phyloP scores from a whole-genome alignment of 495 filamentous ascomycete species.

The Letharia columbiana region DNA sequence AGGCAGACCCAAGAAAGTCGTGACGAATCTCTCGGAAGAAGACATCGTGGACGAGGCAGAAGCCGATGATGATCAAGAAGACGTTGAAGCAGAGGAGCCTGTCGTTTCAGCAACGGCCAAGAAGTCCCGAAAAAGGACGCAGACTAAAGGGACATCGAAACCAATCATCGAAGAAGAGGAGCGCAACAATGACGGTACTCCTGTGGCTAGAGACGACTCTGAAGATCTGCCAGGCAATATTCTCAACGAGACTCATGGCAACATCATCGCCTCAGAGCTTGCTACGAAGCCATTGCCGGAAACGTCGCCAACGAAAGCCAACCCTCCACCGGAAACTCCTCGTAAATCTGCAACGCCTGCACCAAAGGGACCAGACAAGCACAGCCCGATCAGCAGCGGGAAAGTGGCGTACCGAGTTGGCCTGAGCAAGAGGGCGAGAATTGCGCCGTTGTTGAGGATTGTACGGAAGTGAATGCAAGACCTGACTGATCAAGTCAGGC shows the following conservation, averaged over 20 bases:
- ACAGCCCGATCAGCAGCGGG: constrained; percentile 45
- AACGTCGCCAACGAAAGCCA: background rate
- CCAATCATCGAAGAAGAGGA: constrained; percentile 34
- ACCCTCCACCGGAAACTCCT: constrained; percentile 10
- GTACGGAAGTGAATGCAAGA: constrained; percentile 43
- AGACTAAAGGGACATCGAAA: constrained; percentile 35
- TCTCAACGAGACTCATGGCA: constrained; percentile 3
- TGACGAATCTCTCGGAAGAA: background rate
- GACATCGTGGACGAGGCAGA: background rate
- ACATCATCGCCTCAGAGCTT: background rate
- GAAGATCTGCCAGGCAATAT: background rate
- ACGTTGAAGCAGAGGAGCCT: background rate
- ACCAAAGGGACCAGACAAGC: constrained; percentile 31
- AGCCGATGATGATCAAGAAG: background rate
- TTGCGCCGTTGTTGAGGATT: constrained; percentile 56
- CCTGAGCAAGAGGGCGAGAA: constrained; percentile 54
- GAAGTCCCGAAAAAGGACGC: constrained; percentile 36
- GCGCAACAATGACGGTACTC: background rate
- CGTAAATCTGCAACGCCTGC: constrained; percentile 5
- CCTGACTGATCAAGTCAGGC: background rate
- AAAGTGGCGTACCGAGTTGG: constrained; percentile 59
- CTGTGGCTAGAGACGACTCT: background rate
- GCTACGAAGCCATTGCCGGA: background rate
- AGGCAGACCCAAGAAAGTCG: constrained; percentile 25
- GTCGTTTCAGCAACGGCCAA: constrained; percentile 19